Evolutionary conservation across 2,329 filamentous ascomycete genomes (phyloP), one percentile per base, ranked within the genome.

Genomic region (Phyllosticta citrichinensis): DNA sequence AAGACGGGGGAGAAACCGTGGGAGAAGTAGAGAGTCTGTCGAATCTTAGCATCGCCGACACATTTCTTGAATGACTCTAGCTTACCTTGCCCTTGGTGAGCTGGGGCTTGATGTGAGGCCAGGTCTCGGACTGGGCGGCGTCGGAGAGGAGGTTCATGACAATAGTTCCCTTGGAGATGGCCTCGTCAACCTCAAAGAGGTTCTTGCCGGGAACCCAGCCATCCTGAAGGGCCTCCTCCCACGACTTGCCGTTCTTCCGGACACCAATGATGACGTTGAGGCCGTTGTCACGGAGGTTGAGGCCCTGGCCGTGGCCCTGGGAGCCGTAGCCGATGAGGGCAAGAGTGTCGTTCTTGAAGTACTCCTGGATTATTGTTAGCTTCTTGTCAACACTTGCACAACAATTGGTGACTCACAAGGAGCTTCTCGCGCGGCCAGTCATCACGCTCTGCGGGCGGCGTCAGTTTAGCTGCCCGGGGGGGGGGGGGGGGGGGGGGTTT

Each of bases 1-100:
- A 99, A 99, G 80, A 99, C 92, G 76, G 94, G 94, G 66, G 94
- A 97, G 89, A 99, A 99, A 75, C 94, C 94, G 86, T 99, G 94
- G 70, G 94, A 97, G 86, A 99, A 99, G 88, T 99, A 99, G 70
- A 99, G 90, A 64, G 94, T 99, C 93, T 94, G 65, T 73, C 64
- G 73, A 68, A 8, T 30, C 5, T 56, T 57, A 51, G 25, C 8
- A 25, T 14, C 17, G n/a, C 30, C 27, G n/a, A 55, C 11, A 17
- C 19, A 9, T 33, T 40, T 24, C 24, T 53, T 35, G 64, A 62
- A 50, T 14, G 54, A 22, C 64, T 54, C 27, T 65, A 62, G 68
- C 83, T 67, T 79, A 92, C 90, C 89, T 99, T 99, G 83, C 91
- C 94, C 89, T 97, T 93, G 79, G 88, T 92, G 74, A 99, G 83